Evolutionary conservation across 345 rosid species (phyloP).

Genomic region (Fremontodendron californicum): DNA sequence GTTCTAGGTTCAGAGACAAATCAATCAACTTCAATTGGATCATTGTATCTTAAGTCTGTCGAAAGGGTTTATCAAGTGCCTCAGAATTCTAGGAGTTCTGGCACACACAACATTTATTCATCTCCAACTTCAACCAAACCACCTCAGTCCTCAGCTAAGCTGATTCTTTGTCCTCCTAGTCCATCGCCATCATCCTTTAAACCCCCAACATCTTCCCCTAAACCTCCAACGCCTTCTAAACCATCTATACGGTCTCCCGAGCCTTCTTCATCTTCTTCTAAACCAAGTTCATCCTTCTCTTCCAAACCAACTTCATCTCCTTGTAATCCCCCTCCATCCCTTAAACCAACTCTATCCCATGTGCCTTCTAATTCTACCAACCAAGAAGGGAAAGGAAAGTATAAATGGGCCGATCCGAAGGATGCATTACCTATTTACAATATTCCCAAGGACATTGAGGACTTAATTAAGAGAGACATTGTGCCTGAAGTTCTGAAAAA

Average conservation of each 20-base stretch:
- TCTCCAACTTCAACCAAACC: neutral
- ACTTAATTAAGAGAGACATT: slow-evolving; percentile 19
- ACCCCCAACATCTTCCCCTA: too few species aligned
- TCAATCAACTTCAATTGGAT: neutral
- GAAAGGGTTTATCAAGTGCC: neutral
- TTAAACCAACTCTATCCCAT: slow-evolving; percentile 18
- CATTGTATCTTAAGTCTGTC: neutral
- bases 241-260: neutral
- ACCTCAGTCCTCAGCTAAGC: neutral
- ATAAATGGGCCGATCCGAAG: neutral
- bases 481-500: slow-evolving; percentile 25
- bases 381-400: neutral
- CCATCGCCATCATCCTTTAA: neutral
- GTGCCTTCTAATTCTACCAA: neutral
- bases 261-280: neutral
- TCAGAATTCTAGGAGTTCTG: neutral
- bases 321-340: neutral
- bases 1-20: neutral
- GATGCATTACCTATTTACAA: slow-evolving; percentile 18
- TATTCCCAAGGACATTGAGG: slow-evolving; percentile 26
- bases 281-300: slow-evolving; percentile 8
- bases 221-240: neutral
- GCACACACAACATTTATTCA: neutral
- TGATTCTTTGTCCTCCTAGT: neutral
- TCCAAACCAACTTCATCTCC: neutral